phyloP scores from a whole-genome alignment of 441 rosid genomes.

The Pelargonium australe region DNA sequence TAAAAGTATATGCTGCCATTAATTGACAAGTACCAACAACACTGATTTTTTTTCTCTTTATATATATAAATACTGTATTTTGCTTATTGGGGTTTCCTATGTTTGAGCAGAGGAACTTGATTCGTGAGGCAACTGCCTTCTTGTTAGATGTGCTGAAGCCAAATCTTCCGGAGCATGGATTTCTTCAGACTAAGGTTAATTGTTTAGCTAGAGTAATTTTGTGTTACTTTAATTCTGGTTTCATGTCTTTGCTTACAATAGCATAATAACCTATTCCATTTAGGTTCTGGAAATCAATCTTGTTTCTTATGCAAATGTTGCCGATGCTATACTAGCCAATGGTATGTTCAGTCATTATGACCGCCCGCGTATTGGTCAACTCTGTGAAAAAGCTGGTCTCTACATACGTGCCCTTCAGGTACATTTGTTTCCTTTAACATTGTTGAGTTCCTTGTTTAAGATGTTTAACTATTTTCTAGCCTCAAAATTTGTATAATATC shows the following conservation, averaged over 20 bases:
- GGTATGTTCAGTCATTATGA: conserved; percentile 32
- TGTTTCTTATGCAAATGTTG: conserved; percentile 30
- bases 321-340: conserved; percentile 29
- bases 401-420: conserved; percentile 26
- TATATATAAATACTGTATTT: too few species aligned
- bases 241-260: not conserved
- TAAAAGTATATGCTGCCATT: too few species aligned
- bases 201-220: not conserved
- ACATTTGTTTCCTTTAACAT: not conserved
- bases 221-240: not conserved
- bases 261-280: not conserved
- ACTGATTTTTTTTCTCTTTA: too few species aligned
- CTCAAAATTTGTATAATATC: not conserved
- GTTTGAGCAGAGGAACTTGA: conserved; percentile 69
- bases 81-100: too few species aligned
- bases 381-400: conserved; percentile 31
- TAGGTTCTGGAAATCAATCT: conserved; percentile 32
- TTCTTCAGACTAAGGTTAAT: conserved; percentile 25
- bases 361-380: conserved; percentile 26
- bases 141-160: conserved; percentile 88
- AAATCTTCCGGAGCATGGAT: conserved; percentile 27
- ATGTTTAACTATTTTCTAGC: not conserved
- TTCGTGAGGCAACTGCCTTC: conserved; percentile 98
- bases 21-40: too few species aligned
- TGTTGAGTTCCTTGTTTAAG: too few species aligned